Percentiles rank a stretch among this genome's conserved stretches.
Evolutionary conservation across 768 basidiomycete genomes (phyloP).

Genomic region (Mycena epipterygia): DNA sequence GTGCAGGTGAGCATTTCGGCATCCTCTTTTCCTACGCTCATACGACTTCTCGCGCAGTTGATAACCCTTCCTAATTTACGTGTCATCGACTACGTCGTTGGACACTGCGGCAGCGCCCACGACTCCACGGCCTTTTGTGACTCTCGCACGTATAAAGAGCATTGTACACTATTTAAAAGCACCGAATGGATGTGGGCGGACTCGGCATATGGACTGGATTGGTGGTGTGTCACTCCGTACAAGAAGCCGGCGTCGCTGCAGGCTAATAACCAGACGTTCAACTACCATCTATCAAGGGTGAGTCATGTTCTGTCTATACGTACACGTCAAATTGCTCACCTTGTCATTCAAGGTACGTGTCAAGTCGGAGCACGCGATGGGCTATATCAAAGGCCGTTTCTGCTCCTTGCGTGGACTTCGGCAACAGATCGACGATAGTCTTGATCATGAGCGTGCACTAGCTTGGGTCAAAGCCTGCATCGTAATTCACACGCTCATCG

Average conservation of each 20-base stretch:
- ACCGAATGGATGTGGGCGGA: neutral
- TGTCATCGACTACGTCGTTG: conserved; percentile 29
- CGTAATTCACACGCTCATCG: conserved; percentile 21
- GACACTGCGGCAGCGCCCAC: conserved; percentile 45
- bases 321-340: neutral
- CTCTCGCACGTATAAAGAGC: conserved; percentile 34
- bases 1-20: conserved; percentile 42
- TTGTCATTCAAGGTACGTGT: conserved; percentile 41
- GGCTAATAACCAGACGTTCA: neutral
- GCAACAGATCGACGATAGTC: conserved; percentile 40
- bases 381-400: conserved; percentile 43
- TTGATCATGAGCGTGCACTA: conserved; percentile 26
- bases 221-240: conserved; percentile 47
- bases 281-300: conserved; percentile 37
- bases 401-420: conserved; percentile 40
- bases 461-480: conserved; percentile 24
- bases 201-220: conserved; percentile 29
- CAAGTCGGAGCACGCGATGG: conserved; percentile 45
- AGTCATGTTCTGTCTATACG: conserved; percentile 9
- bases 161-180: neutral
- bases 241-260: conserved; percentile 44
- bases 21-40: neutral
- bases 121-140: conserved; percentile 41
- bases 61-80: conserved; percentile 32
- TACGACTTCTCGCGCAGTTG: conserved; percentile 28